Conservation (phyloP, 2,329 filamentous ascomycete genomes). For the Hymenoscyphus scutula region DNA sequence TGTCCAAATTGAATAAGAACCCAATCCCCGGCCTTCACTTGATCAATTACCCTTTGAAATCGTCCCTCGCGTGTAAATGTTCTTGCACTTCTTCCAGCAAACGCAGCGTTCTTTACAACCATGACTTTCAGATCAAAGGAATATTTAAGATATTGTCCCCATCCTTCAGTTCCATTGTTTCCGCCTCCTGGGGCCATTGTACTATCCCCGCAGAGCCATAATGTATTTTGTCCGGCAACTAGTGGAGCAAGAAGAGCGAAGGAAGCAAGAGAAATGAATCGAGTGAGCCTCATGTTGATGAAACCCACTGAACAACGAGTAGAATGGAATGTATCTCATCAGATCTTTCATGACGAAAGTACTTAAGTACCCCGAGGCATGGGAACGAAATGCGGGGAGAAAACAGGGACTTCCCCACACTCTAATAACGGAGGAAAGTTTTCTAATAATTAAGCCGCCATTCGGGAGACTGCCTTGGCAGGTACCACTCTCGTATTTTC, state of each 20-base stretch:
- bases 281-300: not conserved
- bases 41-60: conserved; percentile 54
- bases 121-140: conserved; percentile 12
- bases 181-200: conserved; percentile 24
- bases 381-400: not conserved
- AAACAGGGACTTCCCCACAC: not conserved
- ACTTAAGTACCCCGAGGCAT: not conserved
- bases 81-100: conserved; percentile 62
- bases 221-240: conserved; percentile 6
- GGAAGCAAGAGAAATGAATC: not conserved
- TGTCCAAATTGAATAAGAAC: conserved; percentile 71
- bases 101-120: conserved; percentile 52
- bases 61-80: conserved; percentile 65
- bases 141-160: conserved; percentile 30
- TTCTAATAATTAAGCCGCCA: not conserved
- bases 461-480: not conserved
- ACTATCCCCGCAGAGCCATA: conserved; percentile 23
- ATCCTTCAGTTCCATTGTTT: conserved; percentile 26
- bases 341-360: not conserved
- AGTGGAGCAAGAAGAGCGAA: not conserved
- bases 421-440: not conserved
- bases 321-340: not conserved
- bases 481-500: not conserved
- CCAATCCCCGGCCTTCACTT: conserved; percentile 57
- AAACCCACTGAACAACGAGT: not conserved